A percentile compares a stretch with the other conserved stretches of the same genome.
These are phyloP conservation scores for Zygosaccharomyces bailii DNA, from an alignment of 805 yeast species.

Conservation along the genomic window DNA sequence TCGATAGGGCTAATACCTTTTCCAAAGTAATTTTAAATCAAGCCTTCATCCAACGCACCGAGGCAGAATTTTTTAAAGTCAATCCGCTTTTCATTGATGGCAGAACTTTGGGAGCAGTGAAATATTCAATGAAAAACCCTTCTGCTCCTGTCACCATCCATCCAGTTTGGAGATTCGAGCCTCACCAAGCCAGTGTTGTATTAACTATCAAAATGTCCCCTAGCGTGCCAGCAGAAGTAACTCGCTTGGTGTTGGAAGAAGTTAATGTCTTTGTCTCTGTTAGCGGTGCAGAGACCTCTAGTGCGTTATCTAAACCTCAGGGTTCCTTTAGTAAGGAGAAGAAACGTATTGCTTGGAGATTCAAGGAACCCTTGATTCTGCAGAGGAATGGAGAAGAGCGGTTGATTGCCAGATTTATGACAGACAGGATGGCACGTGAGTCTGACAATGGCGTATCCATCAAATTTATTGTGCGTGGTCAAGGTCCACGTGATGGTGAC, in stretches of 20 bases:
- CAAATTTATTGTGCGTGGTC: slow-evolving; percentile 49
- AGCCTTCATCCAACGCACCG: slow-evolving; percentile 50
- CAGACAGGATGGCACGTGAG: slow-evolving; percentile 69
- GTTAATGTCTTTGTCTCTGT: slow-evolving; percentile 50
- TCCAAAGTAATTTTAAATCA: slow-evolving; percentile 51
- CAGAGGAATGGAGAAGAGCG: slow-evolving; percentile 50
- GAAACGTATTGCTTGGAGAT: slow-evolving; percentile 84
- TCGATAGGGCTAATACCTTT: slow-evolving; percentile 41
- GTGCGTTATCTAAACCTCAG: slow-evolving; percentile 86
- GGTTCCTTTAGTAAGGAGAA: slow-evolving; percentile 87
- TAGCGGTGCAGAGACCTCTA: slow-evolving; percentile 56
- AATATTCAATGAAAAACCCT: slow-evolving; percentile 57
- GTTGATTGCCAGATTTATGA: slow-evolving; percentile 81
- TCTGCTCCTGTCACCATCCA: slow-evolving; percentile 65
- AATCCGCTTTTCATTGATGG: slow-evolving; percentile 51
- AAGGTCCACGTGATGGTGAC: slow-evolving; percentile 36
- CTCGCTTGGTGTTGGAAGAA: slow-evolving; percentile 34
- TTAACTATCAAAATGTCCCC: slow-evolving; percentile 50
- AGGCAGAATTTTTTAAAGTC: slow-evolving; percentile 42
- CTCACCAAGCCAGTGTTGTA: slow-evolving; percentile 79
- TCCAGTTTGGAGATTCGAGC: slow-evolving; percentile 89
- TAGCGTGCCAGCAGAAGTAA: slow-evolving; percentile 37
- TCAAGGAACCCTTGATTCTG: slow-evolving; percentile 42
- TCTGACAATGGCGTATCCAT: slow-evolving; percentile 69
- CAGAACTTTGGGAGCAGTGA: slow-evolving; percentile 75